These are phyloP conservation scores for Diaporthe humulicola DNA, from an alignment of 2,329 filamentous ascomycete species.

Conservation along the genomic window DNA sequence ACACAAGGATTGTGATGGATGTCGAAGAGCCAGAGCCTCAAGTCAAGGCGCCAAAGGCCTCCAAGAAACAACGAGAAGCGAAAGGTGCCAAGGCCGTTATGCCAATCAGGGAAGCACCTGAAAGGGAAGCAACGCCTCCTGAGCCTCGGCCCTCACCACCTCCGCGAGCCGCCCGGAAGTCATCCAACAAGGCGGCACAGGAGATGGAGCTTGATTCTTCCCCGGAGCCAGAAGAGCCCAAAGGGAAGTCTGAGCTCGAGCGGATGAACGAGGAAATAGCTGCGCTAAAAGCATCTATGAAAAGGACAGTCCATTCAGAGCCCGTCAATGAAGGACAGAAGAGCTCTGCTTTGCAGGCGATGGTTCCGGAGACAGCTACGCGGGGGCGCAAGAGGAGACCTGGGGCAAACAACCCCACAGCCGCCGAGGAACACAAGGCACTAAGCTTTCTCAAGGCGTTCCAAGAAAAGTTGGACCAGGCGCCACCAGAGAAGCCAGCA, in stretches of 20 bases:
- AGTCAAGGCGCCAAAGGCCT: slow-evolving; percentile 46
- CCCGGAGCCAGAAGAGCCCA: slow-evolving; percentile 51
- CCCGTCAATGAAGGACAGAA: slow-evolving; percentile 71
- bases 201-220: slow-evolving; percentile 49
- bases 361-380: slow-evolving; percentile 80
- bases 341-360: slow-evolving; percentile 73
- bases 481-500: slow-evolving; percentile 55
- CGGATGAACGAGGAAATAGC: slow-evolving; percentile 85
- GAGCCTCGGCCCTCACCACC: slow-evolving; percentile 29
- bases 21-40: slow-evolving; percentile 50
- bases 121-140: slow-evolving; percentile 44
- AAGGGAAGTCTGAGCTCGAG: slow-evolving; percentile 69
- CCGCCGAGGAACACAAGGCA: slow-evolving; percentile 72
- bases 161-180: slow-evolving; percentile 12
- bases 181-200: slow-evolving; percentile 32
- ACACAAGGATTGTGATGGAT: slow-evolving; percentile 79
- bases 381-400: slow-evolving; percentile 78
- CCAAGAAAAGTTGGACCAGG: slow-evolving; percentile 78
- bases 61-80: slow-evolving; percentile 46
- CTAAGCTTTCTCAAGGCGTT: slow-evolving; percentile 84
- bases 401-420: slow-evolving; percentile 64
- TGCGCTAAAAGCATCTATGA: slow-evolving; percentile 85
- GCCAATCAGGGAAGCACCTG: slow-evolving; percentile 45
- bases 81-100: slow-evolving; percentile 35
- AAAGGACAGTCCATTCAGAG: slow-evolving; percentile 68